Base-by-base conservation (phyloP, 768 basidiomycete genomes). In the Candolleomyces efflorescens region DNA sequence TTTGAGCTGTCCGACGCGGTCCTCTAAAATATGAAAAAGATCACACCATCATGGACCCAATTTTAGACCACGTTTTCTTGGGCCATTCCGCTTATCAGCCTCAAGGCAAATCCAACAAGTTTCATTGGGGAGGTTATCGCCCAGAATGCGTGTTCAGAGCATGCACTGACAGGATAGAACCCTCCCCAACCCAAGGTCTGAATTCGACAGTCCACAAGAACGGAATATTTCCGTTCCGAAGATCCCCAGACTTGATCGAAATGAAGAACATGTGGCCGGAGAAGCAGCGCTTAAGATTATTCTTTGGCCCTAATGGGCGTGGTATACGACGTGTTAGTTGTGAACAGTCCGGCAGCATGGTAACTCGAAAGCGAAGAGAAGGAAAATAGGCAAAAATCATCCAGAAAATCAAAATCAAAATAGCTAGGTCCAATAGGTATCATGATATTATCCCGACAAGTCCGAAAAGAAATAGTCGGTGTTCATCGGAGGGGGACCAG, bases 391-490 rank as follows among this genome's bases (percentile, higher is more conserved):
- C 32, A 32, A 32, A 32, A 43, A 43, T 43, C 41, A 43, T 17
- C 41, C 41, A 43, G 10, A 43, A 43, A 17, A 43, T 17, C 18
- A 17, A 43, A 17, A 43, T 43, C 17, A 17, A 43, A 17, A 3
- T 1, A 12, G 5, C 41, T 5, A 43, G 6, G 15, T n/a, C n/a
- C n/a, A n/a, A n/a, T 20, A 20, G 41, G 41, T 43, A 43, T 43
- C 18, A 43, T 1, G 18, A 51, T 37, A 38, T 52, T 2, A 57
- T 47, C 27, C 22, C 37, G 51, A 45, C 26, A 41, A 54, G 44
- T 93, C 90, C 5, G 91, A 89, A 69, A 92, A 94, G 77, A 89
- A 93, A 72, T 92, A 94, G 68, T 93, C 90, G 50, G 81, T 84
- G 64, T 89, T 90, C 15, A 77, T 73, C 12, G 92, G 92, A 53